Evolutionary conservation across 2,329 filamentous ascomycete genomes (phyloP).

Genomic region (Ascochyta fabae): DNA sequence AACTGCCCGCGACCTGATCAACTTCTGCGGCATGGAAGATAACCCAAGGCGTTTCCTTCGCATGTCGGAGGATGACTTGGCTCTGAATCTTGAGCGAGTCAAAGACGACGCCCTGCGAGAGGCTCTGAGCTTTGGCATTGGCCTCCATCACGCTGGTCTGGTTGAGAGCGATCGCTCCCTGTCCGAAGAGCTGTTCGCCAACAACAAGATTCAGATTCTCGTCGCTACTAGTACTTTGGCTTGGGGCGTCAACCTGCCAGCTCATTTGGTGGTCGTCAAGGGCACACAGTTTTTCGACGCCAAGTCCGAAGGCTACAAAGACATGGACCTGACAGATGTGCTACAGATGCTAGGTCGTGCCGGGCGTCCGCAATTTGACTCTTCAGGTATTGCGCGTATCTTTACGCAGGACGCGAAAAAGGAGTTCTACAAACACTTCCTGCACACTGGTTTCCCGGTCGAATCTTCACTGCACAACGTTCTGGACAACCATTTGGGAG

Average conservation of each 20-base stretch:
- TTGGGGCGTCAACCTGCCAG: conserved; percentile 97
- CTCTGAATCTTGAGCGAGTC: conserved; percentile 83
- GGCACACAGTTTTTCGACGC: conserved; percentile 98
- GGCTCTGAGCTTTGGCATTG: conserved; percentile 96
- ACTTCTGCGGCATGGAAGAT: conserved; percentile 97
- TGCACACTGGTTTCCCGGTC: conserved; percentile 97
- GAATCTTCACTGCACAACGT: conserved; percentile 97
- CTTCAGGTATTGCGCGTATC: conserved; percentile 92
- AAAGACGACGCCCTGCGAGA: conserved; percentile 93
- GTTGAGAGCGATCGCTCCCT: conserved; percentile 93
- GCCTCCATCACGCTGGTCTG: conserved; percentile 93
- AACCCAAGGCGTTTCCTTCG: conserved; percentile 90
- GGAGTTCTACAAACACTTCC: conserved; percentile 98
- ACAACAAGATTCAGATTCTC: conserved; percentile 97
- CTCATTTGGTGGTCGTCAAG: conserved; percentile 96
- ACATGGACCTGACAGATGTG: conserved; percentile 98
- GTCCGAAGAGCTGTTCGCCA: conserved; percentile 91
- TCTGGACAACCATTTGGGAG: conserved; percentile 93
- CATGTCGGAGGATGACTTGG: conserved; percentile 94
- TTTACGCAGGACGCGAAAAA: conserved; percentile 98
- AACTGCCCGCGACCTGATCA: conserved; percentile 95
- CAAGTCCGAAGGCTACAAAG: conserved; percentile 95
- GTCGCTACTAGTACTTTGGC: conserved; percentile 95
- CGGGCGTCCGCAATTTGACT: conserved; percentile 94
- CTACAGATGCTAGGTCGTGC: conserved; percentile 97